These are phyloP conservation scores for Aspergillus diversus DNA, from an alignment of 495 filamentous ascomycete species.

Conservation along the genomic window DNA sequence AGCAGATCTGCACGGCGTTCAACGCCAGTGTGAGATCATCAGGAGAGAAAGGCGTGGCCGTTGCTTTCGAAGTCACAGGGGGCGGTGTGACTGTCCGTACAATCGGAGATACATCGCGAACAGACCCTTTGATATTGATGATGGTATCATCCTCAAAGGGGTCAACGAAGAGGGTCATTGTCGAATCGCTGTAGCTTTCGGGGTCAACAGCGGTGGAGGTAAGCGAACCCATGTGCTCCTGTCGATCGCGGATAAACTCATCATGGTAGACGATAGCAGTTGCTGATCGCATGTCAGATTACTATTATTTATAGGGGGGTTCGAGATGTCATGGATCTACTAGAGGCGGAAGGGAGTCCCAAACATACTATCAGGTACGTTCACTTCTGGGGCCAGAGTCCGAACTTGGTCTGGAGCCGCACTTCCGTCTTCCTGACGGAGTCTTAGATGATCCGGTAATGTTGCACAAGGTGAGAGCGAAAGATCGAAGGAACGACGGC, in stretches of 20 bases:
- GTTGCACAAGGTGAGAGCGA: conserved; percentile 46
- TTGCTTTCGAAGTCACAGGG: conserved; percentile 34
- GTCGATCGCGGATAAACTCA: conserved; percentile 33
- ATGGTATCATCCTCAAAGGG: conserved; percentile 36
- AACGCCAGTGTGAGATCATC: conserved; percentile 49
- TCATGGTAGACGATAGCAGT: conserved; percentile 25
- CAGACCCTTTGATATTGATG: conserved; percentile 40
- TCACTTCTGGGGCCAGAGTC: conserved; percentile 17
- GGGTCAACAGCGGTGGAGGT: conserved; percentile 46
- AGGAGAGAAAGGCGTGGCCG: conserved; percentile 40
- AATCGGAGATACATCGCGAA: conserved; percentile 40
- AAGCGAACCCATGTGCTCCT: conserved; percentile 37
- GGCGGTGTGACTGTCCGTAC: conserved; percentile 38
- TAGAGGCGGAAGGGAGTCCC: not conserved
- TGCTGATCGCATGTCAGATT: conserved; percentile 25
- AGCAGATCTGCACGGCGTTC: conserved; percentile 46
- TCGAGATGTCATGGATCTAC: conserved; percentile 6
- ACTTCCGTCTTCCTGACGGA: conserved; percentile 27
- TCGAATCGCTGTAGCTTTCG: conserved; percentile 44
- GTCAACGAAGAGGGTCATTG: conserved; percentile 44
- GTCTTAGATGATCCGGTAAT: conserved; percentile 28
- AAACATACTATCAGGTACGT: conserved; percentile 35
- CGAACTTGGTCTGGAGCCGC: conserved; percentile 35
- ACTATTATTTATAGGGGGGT: conserved; percentile 8
- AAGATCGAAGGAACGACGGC: conserved; percentile 39